Conservation (phyloP, 1,284 basidiomycete genomes). For the Somion occarium region DNA sequence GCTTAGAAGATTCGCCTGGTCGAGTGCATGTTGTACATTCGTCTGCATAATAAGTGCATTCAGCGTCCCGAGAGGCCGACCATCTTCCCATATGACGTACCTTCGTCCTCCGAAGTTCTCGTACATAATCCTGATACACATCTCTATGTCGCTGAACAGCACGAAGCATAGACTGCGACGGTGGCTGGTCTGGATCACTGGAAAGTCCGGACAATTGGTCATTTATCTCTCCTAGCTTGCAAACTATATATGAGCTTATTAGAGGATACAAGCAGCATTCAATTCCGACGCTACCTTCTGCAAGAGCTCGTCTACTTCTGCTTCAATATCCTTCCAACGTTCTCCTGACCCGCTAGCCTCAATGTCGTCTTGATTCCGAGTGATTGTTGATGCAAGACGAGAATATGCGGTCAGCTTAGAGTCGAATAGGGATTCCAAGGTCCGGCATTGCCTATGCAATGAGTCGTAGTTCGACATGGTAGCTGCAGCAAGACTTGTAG, state of each 20-base stretch:
- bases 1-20: slow-evolving; percentile 82
- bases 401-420: slow-evolving; percentile 88
- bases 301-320: slow-evolving; percentile 84
- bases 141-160: slow-evolving; percentile 90
- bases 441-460: slow-evolving; percentile 83
- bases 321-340: slow-evolving; percentile 78
- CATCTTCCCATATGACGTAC: slow-evolving; percentile 32
- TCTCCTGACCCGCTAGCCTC: slow-evolving; percentile 67
- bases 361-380: slow-evolving; percentile 55
- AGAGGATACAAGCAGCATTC: not conserved
- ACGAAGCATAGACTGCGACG: slow-evolving; percentile 83
- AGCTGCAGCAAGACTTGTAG: too few species aligned
- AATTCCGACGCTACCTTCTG: slow-evolving; percentile 56
- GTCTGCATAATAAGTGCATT: slow-evolving; percentile 36
- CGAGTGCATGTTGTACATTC: slow-evolving; percentile 81
- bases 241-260: slow-evolving; percentile 14
- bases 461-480: slow-evolving; percentile 73
- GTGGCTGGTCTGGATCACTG: slow-evolving; percentile 66
- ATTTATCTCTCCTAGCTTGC: slow-evolving; percentile 79
- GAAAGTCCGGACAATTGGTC: slow-evolving; percentile 68
- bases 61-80: not conserved
- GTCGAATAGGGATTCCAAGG: slow-evolving; percentile 88
- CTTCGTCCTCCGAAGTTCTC: slow-evolving; percentile 83
- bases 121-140: slow-evolving; percentile 81
- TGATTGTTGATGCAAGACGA: slow-evolving; percentile 75